Percentiles rank a stretch among this genome's conserved stretches.
These are phyloP conservation scores for Globisporangium viniferum DNA, from an alignment of 352 stramenopile species.

Conservation along the genomic window DNA sequence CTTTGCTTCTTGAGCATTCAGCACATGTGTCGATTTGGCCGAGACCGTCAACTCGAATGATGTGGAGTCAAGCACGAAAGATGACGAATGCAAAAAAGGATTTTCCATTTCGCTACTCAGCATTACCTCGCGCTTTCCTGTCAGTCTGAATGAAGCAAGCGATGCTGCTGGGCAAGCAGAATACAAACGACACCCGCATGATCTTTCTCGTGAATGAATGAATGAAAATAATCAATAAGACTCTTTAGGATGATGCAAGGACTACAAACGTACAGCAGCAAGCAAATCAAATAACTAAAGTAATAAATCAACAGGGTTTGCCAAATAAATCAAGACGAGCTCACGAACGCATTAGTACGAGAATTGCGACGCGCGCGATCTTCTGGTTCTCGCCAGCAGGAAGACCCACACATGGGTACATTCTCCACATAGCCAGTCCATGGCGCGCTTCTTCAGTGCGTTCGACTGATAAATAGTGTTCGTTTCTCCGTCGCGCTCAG, in stretches of 20 bases:
- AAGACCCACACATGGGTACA: background rate
- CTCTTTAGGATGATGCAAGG: background rate
- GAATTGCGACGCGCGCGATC: no score
- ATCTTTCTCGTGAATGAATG: background rate
- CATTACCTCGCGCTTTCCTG: background rate
- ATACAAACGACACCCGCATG: no score
- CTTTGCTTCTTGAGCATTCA: background rate
- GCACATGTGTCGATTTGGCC: background rate
- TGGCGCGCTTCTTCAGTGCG: background rate
- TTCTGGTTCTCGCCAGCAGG: no score
- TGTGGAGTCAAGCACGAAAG: background rate
- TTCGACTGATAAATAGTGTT: slow-evolving; percentile 19
- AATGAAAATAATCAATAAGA: background rate
- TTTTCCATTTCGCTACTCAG: background rate
- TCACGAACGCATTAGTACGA: no score
- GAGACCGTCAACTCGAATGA: background rate
- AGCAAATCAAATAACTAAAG: background rate
- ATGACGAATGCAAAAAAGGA: background rate
- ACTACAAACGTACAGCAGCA: background rate
- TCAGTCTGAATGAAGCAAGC: no score
- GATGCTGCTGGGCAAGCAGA: no score
- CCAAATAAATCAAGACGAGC: background rate
- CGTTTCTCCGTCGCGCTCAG: slow-evolving; percentile 10
- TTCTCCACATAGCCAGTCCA: background rate
- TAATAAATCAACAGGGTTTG: background rate